Percentiles rank a stretch among this genome's conserved stretches.
Conservation (phyloP, 768 basidiomycete genomes). For the Suillus paluster region DNA sequence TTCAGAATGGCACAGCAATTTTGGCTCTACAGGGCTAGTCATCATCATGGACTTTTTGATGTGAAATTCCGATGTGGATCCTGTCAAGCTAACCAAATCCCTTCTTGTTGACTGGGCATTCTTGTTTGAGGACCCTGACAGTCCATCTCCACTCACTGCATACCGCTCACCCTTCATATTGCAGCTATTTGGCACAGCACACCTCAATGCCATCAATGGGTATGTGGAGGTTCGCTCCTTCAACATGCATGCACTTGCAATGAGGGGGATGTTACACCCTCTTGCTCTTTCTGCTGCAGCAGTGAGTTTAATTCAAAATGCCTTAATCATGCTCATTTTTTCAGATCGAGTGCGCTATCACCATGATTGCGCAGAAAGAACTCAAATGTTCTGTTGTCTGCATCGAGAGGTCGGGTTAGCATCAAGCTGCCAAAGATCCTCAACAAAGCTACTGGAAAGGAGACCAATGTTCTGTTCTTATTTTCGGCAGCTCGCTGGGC, state of each 20-base stretch:
- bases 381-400: neutral
- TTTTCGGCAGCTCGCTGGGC: neutral
- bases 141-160: no score
- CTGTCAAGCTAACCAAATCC: no score
- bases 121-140: no score
- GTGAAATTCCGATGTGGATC: no score
- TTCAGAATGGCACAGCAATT: no score
- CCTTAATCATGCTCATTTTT: neutral
- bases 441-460: slow-evolving; percentile 2
- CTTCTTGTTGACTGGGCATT: no score
- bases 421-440: slow-evolving; percentile 6
- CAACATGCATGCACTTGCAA: neutral
- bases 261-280: neutral
- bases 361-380: neutral
- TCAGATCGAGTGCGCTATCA: neutral
- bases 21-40: no score
- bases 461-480: neutral
- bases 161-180: neutral
- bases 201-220: no score
- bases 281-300: neutral
- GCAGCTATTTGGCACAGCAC: neutral
- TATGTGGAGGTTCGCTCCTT: neutral
- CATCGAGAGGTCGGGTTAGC: neutral
- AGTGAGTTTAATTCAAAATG: neutral
- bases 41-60: no score